phyloP scores from a whole-genome alignment of 164 flowering plant species.

The Stephania yunnanensis region DNA sequence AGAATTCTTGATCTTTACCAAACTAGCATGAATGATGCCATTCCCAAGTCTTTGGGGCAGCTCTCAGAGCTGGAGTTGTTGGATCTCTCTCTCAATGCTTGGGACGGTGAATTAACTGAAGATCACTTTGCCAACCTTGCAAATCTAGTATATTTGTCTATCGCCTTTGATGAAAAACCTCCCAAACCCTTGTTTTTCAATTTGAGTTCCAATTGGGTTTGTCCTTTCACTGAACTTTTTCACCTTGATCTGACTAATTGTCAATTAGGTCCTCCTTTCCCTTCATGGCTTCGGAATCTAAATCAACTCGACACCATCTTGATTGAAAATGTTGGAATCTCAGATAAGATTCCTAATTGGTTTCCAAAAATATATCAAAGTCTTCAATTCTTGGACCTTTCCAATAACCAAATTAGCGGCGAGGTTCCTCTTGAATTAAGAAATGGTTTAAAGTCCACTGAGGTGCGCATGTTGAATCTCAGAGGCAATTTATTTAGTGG shows the following conservation, averaged over 20 bases:
- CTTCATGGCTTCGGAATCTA: slow-evolving; percentile 12
- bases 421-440: not conserved
- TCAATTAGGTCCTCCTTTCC: slow-evolving; percentile 6
- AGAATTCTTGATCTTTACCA: not conserved
- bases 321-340: slow-evolving; percentile 5
- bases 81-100: slow-evolving; percentile 6
- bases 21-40: not conserved
- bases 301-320: not conserved
- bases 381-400: not conserved
- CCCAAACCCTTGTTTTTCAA: slow-evolving; percentile 12
- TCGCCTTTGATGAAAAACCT: not conserved
- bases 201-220: slow-evolving; percentile 14
- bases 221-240: slow-evolving; percentile 17
- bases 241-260: not conserved
- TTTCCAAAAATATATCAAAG: slow-evolving; percentile 5
- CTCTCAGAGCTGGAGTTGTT: slow-evolving; percentile 13
- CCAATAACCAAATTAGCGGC: slow-evolving; percentile 10
- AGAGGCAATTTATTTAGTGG: slow-evolving; percentile 10
- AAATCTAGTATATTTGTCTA: not conserved
- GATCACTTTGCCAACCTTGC: slow-evolving; percentile 12
- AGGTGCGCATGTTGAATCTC: not conserved
- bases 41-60: slow-evolving; percentile 17
- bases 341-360: slow-evolving; percentile 11
- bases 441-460: not conserved
- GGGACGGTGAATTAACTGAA: slow-evolving; percentile 20